Percentiles rank a stretch among this genome's conserved stretches.
Conservation (phyloP, 805 yeast species). For the Teunomyces cretensis region DNA sequence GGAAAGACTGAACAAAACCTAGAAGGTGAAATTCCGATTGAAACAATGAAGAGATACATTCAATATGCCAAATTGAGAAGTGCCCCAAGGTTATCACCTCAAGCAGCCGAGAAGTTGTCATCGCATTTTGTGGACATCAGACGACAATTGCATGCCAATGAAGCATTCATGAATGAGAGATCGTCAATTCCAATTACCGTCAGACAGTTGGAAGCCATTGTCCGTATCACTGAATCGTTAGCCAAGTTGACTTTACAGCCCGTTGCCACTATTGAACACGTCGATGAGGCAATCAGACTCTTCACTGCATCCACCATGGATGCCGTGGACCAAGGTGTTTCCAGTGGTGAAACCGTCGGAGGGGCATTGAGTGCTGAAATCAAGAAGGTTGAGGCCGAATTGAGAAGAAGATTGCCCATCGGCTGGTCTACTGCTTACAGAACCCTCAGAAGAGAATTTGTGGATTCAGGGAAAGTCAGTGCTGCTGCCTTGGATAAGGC, state of each 20-base stretch:
- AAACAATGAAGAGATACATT: slow-evolving; percentile 87
- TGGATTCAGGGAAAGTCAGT: slow-evolving; percentile 59
- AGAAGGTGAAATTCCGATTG: slow-evolving; percentile 85
- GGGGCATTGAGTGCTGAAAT: slow-evolving; percentile 70
- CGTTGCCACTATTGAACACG: slow-evolving; percentile 83
- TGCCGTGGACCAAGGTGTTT: slow-evolving; percentile 74
- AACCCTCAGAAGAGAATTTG: slow-evolving; percentile 81
- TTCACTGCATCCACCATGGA: slow-evolving; percentile 98
- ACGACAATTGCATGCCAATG: slow-evolving; percentile 76
- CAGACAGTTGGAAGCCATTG: slow-evolving; percentile 95
- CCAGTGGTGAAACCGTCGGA: slow-evolving; percentile 39
- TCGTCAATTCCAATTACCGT: slow-evolving; percentile 96
- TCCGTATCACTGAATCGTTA: slow-evolving; percentile 90
- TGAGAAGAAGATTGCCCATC: slow-evolving; percentile 87
- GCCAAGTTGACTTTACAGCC: slow-evolving; percentile 86
- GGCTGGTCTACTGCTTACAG: slow-evolving; percentile 94
- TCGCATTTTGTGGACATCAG: slow-evolving; percentile 92
- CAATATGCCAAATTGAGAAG: slow-evolving; percentile 86
- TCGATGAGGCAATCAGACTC: slow-evolving; percentile 90
- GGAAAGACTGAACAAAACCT: slow-evolving; percentile 44
- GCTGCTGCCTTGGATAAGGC: slow-evolving; percentile 82
- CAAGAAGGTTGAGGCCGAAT: slow-evolving; percentile 74
- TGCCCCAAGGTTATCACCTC: slow-evolving; percentile 88
- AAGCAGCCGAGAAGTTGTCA: slow-evolving; percentile 85
- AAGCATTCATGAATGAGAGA: slow-evolving; percentile 78